Evolutionary conservation across 257 asterid genomes (phyloP).

Genomic region (Jasminum sambac): DNA sequence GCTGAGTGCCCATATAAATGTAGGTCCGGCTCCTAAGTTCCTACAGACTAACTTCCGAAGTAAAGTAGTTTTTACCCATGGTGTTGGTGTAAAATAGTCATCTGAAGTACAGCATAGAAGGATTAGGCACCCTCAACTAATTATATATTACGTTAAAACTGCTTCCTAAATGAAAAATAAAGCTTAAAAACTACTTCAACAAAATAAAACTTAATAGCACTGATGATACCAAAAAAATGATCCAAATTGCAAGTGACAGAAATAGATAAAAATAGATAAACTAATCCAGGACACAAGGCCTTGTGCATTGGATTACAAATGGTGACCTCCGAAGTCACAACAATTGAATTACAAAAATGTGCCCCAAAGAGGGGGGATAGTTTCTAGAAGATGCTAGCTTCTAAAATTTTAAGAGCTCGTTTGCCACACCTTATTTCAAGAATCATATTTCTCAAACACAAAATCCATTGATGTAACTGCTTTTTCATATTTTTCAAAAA

Average conservation of each 20-base stretch:
- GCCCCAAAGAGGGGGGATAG: too few relatives aligned
- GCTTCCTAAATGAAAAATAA: slow-evolving; percentile 4
- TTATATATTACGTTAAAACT: neutral
- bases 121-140: slow-evolving; percentile 1
- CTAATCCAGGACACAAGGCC: neutral
- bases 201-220: neutral
- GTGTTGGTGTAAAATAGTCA: neutral
- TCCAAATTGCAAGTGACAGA: neutral
- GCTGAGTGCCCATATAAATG: neutral
- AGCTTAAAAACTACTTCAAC: neutral
- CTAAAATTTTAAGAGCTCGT: neutral
- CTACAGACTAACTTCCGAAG: neutral
- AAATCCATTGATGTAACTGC: too few relatives aligned
- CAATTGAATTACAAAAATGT: neutral
- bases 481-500: too few relatives aligned
- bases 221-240: neutral
- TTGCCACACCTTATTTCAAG: too few relatives aligned
- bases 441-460: too few relatives aligned
- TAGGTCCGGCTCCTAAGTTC: neutral
- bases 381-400: neutral
- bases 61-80: neutral
- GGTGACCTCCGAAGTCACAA: neutral
- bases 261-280: neutral
- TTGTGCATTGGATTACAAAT: neutral
- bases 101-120: neutral